Base-by-base conservation (phyloP, 768 basidiomycete species). In the Calocera viscosa region DNA sequence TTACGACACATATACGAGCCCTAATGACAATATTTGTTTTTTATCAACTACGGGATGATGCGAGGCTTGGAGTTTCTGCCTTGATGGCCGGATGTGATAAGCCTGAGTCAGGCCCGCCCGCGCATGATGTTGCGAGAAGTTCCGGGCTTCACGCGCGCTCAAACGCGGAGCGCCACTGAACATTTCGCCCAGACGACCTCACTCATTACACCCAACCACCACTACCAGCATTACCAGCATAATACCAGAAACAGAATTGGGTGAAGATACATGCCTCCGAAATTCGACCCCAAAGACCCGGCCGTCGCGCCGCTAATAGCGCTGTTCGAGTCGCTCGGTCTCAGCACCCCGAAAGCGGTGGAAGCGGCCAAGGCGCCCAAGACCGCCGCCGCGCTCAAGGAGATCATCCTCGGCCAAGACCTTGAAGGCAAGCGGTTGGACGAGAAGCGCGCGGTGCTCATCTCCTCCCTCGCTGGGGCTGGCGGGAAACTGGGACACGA, bases 301-400 rank as follows among this genome's bases (percentile, higher is more conserved):
- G 79, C 78, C 26, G 77, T 78, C 39, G 73, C 74, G 16, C 75
- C 77, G 32, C 77, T 82, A 65, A 73, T 82, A 67, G 72, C 76
- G 33, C 79, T 88, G 39, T 93, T 94, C 80, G 83, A 86, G 74
- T 82, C 86, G 39, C 86, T 93, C 67, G 91, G 90, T 28, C 79
- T 96, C 49, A 79, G 86, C 43, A 81, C 84, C 68, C 77, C 87
- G 65, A 91, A 92, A 74, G 90, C 94, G 0, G 81, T 82, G 11
- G 92, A 96, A 72, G 88, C 90, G 2, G 84, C 86, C 38, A 90
- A 92, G 74, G 88, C 82, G 68, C 79, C 87, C 2, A 95, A 91
- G 79, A 84, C 84, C 72, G 88, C 91, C 3, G 74, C 81, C 2
- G 78, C 86, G 22, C 81, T 94, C 67, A 85, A 83, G 71, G 82